phyloP scores from a whole-genome alignment of 2,329 filamentous ascomycete genomes.

The Penicillium sp. region DNA sequence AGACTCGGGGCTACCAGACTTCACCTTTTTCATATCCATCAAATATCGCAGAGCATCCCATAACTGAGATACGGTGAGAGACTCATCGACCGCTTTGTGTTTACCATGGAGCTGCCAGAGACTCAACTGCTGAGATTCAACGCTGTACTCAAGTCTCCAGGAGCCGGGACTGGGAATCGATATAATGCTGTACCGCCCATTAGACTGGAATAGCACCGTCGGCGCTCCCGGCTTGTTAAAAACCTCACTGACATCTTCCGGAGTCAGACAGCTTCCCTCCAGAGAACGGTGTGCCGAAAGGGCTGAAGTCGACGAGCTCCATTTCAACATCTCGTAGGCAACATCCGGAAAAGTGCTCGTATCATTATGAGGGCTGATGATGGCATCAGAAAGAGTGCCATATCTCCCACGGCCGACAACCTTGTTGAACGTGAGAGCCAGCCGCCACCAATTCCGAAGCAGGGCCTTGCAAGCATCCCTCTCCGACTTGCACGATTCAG shows the following conservation, averaged over 20 bases:
- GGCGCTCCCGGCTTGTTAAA: conserved; percentile 32
- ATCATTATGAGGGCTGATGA: conserved; percentile 18
- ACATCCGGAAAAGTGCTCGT: conserved; percentile 29
- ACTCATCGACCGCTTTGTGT: conserved; percentile 12
- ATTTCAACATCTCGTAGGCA: conserved; percentile 46
- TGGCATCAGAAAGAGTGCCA: conserved; percentile 16
- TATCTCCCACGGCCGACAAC: conserved; percentile 23
- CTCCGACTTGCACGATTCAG: conserved; percentile 78
- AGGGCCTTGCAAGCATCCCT: conserved; percentile 56
- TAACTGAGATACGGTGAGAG: conserved; percentile 24
- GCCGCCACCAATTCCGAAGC: conserved; percentile 69
- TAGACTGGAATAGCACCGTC: conserved; percentile 45
- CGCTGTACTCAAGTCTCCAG: conserved; percentile 38
- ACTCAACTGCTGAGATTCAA: conserved; percentile 20
- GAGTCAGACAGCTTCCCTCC: conserved; percentile 19
- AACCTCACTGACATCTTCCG: conserved; percentile 33
- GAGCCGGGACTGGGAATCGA: conserved; percentile 34
- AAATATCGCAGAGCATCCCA: conserved; percentile 38
- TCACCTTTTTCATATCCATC: conserved; percentile 40
- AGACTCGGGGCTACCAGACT: conserved; percentile 31
- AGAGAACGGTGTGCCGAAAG: conserved; percentile 26
- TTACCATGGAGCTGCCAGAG: conserved; percentile 21
- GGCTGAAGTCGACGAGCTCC: conserved; percentile 30
- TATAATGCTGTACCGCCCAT: conserved; percentile 35
- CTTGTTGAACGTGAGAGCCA: conserved; percentile 59